A percentile compares a stretch with the other conserved stretches of the same genome.
These are phyloP conservation scores for Trypanosoma boissoni DNA, from an alignment of 208 protist genomes.

Conservation along the genomic window DNA sequence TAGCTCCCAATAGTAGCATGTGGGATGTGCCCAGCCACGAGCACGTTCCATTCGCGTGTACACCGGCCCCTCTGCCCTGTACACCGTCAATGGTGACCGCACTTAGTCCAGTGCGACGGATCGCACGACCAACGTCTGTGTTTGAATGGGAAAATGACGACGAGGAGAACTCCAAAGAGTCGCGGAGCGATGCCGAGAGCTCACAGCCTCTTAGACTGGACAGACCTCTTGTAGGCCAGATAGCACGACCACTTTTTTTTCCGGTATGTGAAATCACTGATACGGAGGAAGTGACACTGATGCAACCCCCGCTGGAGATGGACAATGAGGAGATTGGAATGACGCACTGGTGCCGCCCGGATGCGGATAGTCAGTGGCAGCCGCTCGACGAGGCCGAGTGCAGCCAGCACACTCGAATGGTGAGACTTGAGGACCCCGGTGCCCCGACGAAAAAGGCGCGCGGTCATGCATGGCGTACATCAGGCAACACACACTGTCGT, in stretches of 20 bases:
- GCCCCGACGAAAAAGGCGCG: neutral
- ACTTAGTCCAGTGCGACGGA: no score
- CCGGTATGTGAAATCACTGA: conserved; percentile 4
- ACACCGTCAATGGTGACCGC: neutral
- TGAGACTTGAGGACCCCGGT: neutral
- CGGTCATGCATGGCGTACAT: no score
- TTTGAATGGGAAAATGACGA: neutral
- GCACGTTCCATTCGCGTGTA: neutral
- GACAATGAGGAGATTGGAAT: conserved; percentile 16
- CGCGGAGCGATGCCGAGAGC: no score
- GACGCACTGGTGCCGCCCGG: no score
- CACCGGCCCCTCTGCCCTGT: neutral
- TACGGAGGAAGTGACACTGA: conserved; percentile 6
- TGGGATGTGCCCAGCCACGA: conserved; percentile 1
- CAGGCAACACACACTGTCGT: no score
- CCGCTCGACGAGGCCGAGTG: no score
- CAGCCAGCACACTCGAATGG: no score
- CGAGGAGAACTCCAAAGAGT: neutral
- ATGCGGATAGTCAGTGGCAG: no score
- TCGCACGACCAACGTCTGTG: neutral
- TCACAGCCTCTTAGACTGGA: no score
- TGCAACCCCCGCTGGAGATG: neutral
- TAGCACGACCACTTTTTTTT: conserved; percentile 7
- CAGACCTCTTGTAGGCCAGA: no score
- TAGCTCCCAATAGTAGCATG: no score